Evolutionary conservation across 331 rosid genomes (phyloP).

Genomic region (Spiraea crenata): DNA sequence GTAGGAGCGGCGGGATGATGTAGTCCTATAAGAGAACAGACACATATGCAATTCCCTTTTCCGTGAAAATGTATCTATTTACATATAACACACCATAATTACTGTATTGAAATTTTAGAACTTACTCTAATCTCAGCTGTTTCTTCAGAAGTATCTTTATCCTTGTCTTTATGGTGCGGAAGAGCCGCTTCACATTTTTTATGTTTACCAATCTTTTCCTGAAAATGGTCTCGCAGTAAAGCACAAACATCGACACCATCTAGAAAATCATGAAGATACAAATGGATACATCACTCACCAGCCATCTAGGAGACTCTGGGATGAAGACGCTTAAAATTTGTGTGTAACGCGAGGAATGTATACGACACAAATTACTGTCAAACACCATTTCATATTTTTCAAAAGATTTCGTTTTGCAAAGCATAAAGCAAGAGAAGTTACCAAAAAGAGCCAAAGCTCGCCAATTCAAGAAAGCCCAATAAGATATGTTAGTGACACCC

Average conservation of each 20-base stretch:
- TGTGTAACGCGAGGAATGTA: conserved; percentile 53
- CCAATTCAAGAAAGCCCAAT: conserved; percentile 71
- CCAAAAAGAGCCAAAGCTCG: conserved; percentile 62
- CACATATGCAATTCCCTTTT: conserved; percentile 3
- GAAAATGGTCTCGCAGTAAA: conserved; percentile 29
- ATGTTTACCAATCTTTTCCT: conserved; percentile 63
- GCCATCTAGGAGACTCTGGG: conserved; percentile 84
- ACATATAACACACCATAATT: not conserved
- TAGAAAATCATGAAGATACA: not conserved
- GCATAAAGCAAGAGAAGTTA: conserved; percentile 26
- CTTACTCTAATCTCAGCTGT: conserved; percentile 64
- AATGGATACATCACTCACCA: conserved; percentile 44
- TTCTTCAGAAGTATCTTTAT: conserved; percentile 58
- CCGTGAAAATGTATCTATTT: no score
- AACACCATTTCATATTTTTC: not conserved
- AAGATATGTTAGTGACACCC: conserved; percentile 70
- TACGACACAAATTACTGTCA: conserved; percentile 11
- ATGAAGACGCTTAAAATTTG: conserved; percentile 64
- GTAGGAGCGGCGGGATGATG: no score
- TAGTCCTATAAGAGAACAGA: conserved; percentile 47
- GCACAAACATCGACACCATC: conserved; percentile 11
- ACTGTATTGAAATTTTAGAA: conserved; percentile 7
- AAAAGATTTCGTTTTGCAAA: no score
- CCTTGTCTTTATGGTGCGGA: conserved; percentile 56
- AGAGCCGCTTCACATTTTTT: conserved; percentile 59